Conservation (phyloP, 192 early-diverging fungal species). For the Coemansia sp. region DNA sequence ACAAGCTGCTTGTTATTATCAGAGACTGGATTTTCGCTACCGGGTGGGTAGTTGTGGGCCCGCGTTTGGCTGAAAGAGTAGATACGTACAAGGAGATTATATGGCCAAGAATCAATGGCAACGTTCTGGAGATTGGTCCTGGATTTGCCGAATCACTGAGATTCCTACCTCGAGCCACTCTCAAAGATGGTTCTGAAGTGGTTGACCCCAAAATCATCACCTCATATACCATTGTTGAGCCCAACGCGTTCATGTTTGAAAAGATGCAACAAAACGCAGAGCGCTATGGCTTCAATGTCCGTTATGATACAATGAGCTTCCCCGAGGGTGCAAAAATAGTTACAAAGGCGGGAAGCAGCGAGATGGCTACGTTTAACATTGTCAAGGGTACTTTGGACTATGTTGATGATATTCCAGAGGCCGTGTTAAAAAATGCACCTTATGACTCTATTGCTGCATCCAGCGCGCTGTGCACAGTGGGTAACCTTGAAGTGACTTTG, state of each 20-base stretch:
- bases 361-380: conserved; percentile 25
- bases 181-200: conserved; percentile 13
- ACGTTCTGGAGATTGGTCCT: conserved; percentile 41
- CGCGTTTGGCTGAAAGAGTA: conserved; percentile 28
- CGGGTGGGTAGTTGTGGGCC: conserved; percentile 26
- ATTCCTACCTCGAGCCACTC: conserved; percentile 25
- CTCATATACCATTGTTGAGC: conserved; percentile 44
- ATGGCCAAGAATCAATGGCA: conserved; percentile 37
- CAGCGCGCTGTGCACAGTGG: conserved; percentile 33
- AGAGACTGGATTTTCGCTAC: conserved; percentile 36
- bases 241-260: conserved; percentile 33
- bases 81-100: conserved; percentile 29
- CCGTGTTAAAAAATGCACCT: conserved; percentile 26
- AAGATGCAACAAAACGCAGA: conserved; percentile 28
- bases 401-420: conserved; percentile 26
- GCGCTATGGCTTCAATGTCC: conserved; percentile 27
- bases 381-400: conserved; percentile 37
- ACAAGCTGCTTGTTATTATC: too few relatives aligned
- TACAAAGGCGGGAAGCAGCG: conserved; percentile 1
- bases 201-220: conserved; percentile 21
- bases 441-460: conserved; percentile 42
- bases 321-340: neutral
- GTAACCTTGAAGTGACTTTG: conserved; percentile 12
- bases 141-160: conserved; percentile 33
- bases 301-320: conserved; percentile 20